Percentiles rank a stretch among this genome's conserved stretches.
phyloP scores from a whole-genome alignment of 2,329 filamentous ascomycete genomes.

The Curvularia sp. region DNA sequence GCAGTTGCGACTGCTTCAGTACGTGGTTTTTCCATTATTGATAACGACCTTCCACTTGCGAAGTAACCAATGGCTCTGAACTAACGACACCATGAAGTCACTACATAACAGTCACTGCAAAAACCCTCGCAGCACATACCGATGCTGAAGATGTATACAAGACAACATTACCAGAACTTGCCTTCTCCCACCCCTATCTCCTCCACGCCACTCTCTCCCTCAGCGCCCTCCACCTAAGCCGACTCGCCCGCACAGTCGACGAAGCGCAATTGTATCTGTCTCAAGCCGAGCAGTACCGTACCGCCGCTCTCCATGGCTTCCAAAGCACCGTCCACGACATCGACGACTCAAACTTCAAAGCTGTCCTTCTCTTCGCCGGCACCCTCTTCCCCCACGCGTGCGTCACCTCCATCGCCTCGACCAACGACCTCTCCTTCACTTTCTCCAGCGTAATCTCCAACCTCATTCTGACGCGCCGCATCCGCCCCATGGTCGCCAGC shows the following conservation, averaged over 20 bases:
- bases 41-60: background rate
- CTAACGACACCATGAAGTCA: conserved; percentile 22
- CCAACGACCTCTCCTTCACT: conserved; percentile 4
- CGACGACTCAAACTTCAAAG: conserved; percentile 50
- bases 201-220: conserved; percentile 55
- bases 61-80: background rate
- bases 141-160: conserved; percentile 30
- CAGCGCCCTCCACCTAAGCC: conserved; percentile 54
- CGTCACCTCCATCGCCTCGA: conserved; percentile 8
- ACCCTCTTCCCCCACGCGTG: conserved; percentile 35
- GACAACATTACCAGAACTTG: conserved; percentile 40
- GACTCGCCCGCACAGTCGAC: conserved; percentile 30
- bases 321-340: conserved; percentile 39
- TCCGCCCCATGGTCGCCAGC: conserved; percentile 34
- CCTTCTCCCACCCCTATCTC: conserved; percentile 54
- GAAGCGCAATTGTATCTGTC: conserved; percentile 22
- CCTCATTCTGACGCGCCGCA: conserved; percentile 31
- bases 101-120: conserved; percentile 39
- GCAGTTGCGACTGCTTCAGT: conserved; percentile 41
- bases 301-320: conserved; percentile 31
- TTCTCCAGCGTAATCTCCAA: conserved; percentile 35
- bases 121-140: conserved; percentile 28
- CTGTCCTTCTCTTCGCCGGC: conserved; percentile 40
- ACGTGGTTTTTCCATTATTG: conserved; percentile 2
- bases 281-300: conserved; percentile 33